phyloP scores from a whole-genome alignment of 2,329 filamentous ascomycete genomes.

The Malbranchea cinnamomea region DNA sequence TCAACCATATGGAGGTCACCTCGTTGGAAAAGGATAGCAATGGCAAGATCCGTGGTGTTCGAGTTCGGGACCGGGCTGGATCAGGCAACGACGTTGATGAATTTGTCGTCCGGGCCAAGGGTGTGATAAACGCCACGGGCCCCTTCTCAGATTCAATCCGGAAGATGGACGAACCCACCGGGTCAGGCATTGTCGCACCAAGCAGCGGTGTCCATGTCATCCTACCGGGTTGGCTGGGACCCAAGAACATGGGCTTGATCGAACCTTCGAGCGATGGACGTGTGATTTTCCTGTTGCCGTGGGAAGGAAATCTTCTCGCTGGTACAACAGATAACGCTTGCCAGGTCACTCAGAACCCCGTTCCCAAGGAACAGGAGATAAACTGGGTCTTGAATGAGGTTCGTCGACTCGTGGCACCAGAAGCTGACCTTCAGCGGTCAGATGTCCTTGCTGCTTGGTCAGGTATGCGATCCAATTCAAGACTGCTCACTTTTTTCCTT shows the following conservation, averaged over 20 bases:
- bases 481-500: too few species aligned
- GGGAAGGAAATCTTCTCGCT: slow-evolving; percentile 68
- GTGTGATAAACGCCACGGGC: slow-evolving; percentile 64
- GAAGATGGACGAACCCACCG: slow-evolving; percentile 53
- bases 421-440: slow-evolving; percentile 58
- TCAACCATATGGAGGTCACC: slow-evolving; percentile 60
- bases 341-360: slow-evolving; percentile 47
- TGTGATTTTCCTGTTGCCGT: slow-evolving; percentile 69
- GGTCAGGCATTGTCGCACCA: slow-evolving; percentile 56
- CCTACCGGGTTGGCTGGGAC: slow-evolving; percentile 60
- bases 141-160: slow-evolving; percentile 62
- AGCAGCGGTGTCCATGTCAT: slow-evolving; percentile 62
- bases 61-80: slow-evolving; percentile 47
- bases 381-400: slow-evolving; percentile 64
- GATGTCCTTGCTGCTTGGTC: slow-evolving; percentile 67
- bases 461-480: too few species aligned
- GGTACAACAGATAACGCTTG: slow-evolving; percentile 61
- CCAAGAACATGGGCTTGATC: slow-evolving; percentile 60
- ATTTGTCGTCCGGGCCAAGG: slow-evolving; percentile 53
- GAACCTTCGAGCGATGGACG: slow-evolving; percentile 64
- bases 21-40: slow-evolving; percentile 50
- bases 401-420: slow-evolving; percentile 55
- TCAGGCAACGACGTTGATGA: slow-evolving; percentile 44
- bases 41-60: slow-evolving; percentile 51
- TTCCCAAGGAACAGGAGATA: slow-evolving; percentile 59